Base-by-base conservation (phyloP, 1,284 basidiomycete species). In the Cryptococcus jaspeensis region DNA sequence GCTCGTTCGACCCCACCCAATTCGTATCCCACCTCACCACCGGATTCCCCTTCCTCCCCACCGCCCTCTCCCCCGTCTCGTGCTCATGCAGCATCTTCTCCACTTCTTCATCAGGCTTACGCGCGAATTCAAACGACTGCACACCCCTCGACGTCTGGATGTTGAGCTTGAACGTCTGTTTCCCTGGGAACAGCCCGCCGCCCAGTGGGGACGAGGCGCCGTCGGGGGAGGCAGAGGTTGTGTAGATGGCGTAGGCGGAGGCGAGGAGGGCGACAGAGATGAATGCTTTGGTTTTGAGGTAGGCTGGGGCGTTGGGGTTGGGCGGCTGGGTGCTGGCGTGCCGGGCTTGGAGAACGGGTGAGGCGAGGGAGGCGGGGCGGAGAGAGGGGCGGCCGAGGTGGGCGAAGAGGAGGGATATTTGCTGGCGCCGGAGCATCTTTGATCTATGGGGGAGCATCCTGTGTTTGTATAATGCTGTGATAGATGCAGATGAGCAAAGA, bases 1-100 rank as follows among this genome's bases (percentile, higher is more conserved):
- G 91, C 60, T 90, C 84, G 71, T 97, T 97, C 6, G 90, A 88
- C 1, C 89, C 80, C 38, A 97, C 78, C 46, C 82, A 84, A 20
- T 90, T 89, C 1, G 87, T 92, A 50, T 87, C 83, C 76, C 88
- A 87, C 39, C 72, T 83, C 84, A 65, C 52, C 1, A 78, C 74
- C 3, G 74, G 71, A 59, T 76, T 77, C 1, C 73, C 70, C 3
- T 39, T 45, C 28, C 51, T 42, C 62, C 51, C 11, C 39, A 65
- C 9, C 59, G 55, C 9, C 28, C 40, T 41, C 39, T 50, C 5
- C 47, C 61, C 45, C 28, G 46, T 50, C 60, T 75, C 70, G 50
- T 76, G 45, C 22, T 53, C 67, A 23, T 61, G 62, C 22, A 76
- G 53, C 48, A 69, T 70, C 35, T 28, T 49, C 52, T 74, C 71